Percentiles rank a stretch among this genome's conserved stretches.
Conservation (phyloP, 441 rosid genomes). For the Corymbia calophylla region DNA sequence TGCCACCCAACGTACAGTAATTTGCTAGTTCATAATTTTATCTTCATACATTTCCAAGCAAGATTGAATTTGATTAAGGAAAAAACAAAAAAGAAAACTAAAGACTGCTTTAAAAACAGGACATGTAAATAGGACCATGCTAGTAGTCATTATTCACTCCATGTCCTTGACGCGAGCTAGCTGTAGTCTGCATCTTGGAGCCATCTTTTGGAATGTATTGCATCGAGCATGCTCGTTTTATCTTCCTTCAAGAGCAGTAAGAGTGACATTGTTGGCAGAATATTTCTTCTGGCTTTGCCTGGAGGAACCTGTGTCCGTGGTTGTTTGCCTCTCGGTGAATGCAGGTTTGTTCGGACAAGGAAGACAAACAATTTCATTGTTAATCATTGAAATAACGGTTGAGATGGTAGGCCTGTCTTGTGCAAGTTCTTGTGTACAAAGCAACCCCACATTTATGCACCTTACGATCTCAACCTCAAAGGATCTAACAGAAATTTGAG, state of each 20-base stretch:
- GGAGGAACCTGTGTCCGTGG: neutral
- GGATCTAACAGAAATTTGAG: neutral
- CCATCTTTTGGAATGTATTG: neutral
- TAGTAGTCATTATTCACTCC: neutral
- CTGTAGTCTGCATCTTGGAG: neutral
- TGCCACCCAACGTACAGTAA: neutral
- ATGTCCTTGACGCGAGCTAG: neutral
- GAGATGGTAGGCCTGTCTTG: constrained; percentile 48
- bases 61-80: neutral
- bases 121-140: neutral
- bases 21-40: neutral
- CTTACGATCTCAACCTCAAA: constrained; percentile 21
- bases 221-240: neutral
- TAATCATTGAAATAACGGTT: constrained; percentile 39
- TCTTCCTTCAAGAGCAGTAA: constrained; percentile 10
- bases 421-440: constrained; percentile 48
- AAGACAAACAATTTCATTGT: constrained; percentile 30
- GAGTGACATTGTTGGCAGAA: constrained; percentile 10
- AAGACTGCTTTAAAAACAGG: neutral
- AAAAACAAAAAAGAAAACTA: neutral
- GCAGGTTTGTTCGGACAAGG: constrained; percentile 27
- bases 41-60: neutral
- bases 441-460: constrained; percentile 51
- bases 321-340: neutral
- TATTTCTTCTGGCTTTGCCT: neutral